phyloP scores from a whole-genome alignment of 306 rosid species.

The Bauhinia variegata region DNA sequence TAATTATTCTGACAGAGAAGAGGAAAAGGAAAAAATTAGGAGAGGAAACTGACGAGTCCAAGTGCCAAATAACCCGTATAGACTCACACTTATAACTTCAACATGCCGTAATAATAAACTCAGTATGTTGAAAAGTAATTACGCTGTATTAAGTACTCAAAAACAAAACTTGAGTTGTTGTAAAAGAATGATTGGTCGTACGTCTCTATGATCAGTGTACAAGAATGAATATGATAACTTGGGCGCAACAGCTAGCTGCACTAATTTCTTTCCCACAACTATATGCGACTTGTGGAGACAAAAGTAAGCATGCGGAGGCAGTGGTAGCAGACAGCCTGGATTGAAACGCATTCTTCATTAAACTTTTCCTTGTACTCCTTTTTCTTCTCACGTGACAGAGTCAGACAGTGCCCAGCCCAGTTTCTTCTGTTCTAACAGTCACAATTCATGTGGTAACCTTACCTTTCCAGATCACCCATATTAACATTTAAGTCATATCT shows the following conservation, averaged over 20 bases:
- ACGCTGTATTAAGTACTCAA: no score
- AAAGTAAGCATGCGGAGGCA: constrained; percentile 46
- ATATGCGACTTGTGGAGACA: constrained; percentile 15
- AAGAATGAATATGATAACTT: no score
- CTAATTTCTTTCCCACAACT: neutral
- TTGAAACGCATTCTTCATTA: constrained; percentile 12
- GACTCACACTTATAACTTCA: no score
- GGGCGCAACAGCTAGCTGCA: neutral
- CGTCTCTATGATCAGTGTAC: no score
- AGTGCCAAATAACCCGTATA: neutral
- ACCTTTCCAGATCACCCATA: no score
- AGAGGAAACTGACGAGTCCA: neutral
- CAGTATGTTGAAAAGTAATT: no score
- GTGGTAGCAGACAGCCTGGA: constrained; percentile 36
- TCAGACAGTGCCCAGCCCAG: neutral
- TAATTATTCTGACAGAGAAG: neutral
- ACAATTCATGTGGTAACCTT: no score
- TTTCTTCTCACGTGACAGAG: neutral
- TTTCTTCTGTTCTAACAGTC: constrained; percentile 17
- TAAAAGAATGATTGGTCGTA: no score
- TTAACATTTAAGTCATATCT: no score
- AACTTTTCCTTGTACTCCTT: constrained; percentile 9
- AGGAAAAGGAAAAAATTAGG: no score
- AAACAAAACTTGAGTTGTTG: no score
- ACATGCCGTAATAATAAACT: no score